A percentile compares a stretch with the other conserved stretches of the same genome.
These are phyloP conservation scores for Chrysanthemum seticuspe DNA, from an alignment of 129 eudicot genomes.

Conservation along the genomic window DNA sequence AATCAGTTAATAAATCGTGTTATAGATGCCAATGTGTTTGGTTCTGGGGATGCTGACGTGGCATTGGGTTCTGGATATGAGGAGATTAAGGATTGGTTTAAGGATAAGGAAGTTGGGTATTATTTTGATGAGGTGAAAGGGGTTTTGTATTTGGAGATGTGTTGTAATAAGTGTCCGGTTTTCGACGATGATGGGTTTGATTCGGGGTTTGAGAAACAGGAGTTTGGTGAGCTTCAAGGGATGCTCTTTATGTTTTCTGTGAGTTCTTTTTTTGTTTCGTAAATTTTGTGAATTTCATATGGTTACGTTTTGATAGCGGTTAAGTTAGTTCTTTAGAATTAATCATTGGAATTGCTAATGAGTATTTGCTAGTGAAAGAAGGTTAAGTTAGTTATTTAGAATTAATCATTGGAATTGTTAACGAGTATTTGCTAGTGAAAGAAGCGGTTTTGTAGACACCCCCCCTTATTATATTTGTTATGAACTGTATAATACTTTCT, in stretches of 20 bases:
- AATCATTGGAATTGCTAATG: no score
- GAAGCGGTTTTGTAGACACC: no score
- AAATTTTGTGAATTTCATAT: background rate
- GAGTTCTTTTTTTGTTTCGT: constrained; percentile 26
- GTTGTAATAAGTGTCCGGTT: constrained; percentile 42
- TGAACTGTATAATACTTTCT: background rate
- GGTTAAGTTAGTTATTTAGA: no score
- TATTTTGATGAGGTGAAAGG: constrained; percentile 57
- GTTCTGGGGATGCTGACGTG: constrained; percentile 58
- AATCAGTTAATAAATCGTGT: constrained; percentile 68
- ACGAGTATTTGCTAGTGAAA: no score
- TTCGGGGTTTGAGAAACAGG: constrained; percentile 53
- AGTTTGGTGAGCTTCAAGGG: constrained; percentile 51
- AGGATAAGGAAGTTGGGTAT: constrained; percentile 48
- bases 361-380: no score
- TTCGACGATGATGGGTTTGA: constrained; percentile 34
- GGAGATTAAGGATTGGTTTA: constrained; percentile 61
- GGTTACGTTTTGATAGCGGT: background rate
- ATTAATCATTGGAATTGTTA: no score
- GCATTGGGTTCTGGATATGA: constrained; percentile 36
- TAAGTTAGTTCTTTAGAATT: no score
- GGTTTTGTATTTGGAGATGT: constrained; percentile 65
- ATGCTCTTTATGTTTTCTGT: constrained; percentile 94
- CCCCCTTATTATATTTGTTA: background rate
- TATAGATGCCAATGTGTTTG: constrained; percentile 67